Percentiles rank a stretch among this genome's conserved stretches.
Evolutionary conservation across 306 rosid genomes (phyloP).

Genomic region (Acmispon strigosus): DNA sequence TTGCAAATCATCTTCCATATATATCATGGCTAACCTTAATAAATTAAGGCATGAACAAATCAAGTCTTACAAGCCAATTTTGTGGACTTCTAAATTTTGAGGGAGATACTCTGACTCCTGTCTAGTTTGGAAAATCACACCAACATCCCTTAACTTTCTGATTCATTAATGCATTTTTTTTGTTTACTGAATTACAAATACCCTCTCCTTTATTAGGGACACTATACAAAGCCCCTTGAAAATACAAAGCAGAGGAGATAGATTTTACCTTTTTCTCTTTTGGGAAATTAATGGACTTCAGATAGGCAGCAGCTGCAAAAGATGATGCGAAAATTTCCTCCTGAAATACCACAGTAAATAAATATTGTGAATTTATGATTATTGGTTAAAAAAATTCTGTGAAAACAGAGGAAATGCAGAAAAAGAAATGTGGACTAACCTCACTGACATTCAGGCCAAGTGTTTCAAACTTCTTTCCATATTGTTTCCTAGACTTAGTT

Average conservation of each 20-base stretch:
- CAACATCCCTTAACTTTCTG: not conserved
- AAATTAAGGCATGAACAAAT: too few relatives aligned
- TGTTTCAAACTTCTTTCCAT: slow-evolving; percentile 95
- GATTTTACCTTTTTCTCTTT: slow-evolving; percentile 78
- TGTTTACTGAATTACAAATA: not conserved
- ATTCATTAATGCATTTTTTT: too few relatives aligned
- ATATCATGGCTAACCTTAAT: too few relatives aligned
- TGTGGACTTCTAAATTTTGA: too few relatives aligned
- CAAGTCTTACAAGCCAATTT: too few relatives aligned
- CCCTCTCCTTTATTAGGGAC: not conserved
- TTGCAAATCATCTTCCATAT: too few relatives aligned
- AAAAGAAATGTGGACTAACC: slow-evolving; percentile 40
- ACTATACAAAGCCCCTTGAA: not conserved
- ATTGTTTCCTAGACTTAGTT: slow-evolving; percentile 97
- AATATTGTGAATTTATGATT: not conserved
- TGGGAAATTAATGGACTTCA: slow-evolving; percentile 86
- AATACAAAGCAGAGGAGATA: not conserved
- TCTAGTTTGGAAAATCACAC: too few relatives aligned
- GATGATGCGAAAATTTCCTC: slow-evolving; percentile 99
- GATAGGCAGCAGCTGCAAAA: slow-evolving; percentile 95
- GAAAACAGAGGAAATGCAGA: slow-evolving; percentile 1
- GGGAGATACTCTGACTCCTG: too few relatives aligned
- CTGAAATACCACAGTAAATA: slow-evolving; percentile 36
- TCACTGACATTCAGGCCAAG: slow-evolving; percentile 82
- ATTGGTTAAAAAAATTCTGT: not conserved